Percentiles rank a stretch among this genome's conserved stretches.
Conservation (phyloP, 805 yeast species). For the Cyberlindnera maritima region DNA sequence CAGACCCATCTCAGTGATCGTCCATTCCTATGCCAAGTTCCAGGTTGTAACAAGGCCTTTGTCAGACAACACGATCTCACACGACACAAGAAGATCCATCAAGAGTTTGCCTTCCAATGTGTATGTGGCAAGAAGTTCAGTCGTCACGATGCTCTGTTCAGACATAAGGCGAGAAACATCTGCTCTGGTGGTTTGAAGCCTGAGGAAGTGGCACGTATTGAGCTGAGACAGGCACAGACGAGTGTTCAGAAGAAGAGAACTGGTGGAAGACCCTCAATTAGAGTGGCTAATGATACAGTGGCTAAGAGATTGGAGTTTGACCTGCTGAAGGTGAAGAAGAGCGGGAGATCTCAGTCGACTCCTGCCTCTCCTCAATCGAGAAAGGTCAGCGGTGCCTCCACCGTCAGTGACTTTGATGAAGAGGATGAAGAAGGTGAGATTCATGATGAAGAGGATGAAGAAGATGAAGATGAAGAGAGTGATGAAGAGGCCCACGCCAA, state of each 20-base stretch:
- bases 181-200: slow-evolving; percentile 67
- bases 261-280: slow-evolving; percentile 5
- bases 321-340: slow-evolving; percentile 7
- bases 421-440: slow-evolving; percentile 7
- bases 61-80: slow-evolving; percentile 94
- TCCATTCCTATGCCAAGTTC: slow-evolving; percentile 72
- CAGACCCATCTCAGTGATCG: slow-evolving; percentile 95
- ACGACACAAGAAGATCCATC: slow-evolving; percentile 86
- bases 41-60: slow-evolving; percentile 75
- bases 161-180: slow-evolving; percentile 76
- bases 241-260: slow-evolving; percentile 17
- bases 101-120: slow-evolving; percentile 68
- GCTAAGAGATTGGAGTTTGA: slow-evolving; percentile 24
- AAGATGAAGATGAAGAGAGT: background rate
- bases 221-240: slow-evolving; percentile 11
- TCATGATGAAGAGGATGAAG: slow-evolving; percentile 1
- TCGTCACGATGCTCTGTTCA: slow-evolving; percentile 81
- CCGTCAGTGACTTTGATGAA: slow-evolving; percentile 5
- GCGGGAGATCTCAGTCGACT: slow-evolving; percentile 3
- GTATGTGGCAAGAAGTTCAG: slow-evolving; percentile 94
- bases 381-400: slow-evolving; percentile 15
- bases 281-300: slow-evolving; percentile 19
- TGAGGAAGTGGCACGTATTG: slow-evolving; percentile 9
- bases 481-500: background rate
- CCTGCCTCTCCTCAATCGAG: slow-evolving; percentile 15